These are phyloP conservation scores for Clitoria ternatea DNA, from an alignment of 306 rosid genomes.

Conservation along the genomic window DNA sequence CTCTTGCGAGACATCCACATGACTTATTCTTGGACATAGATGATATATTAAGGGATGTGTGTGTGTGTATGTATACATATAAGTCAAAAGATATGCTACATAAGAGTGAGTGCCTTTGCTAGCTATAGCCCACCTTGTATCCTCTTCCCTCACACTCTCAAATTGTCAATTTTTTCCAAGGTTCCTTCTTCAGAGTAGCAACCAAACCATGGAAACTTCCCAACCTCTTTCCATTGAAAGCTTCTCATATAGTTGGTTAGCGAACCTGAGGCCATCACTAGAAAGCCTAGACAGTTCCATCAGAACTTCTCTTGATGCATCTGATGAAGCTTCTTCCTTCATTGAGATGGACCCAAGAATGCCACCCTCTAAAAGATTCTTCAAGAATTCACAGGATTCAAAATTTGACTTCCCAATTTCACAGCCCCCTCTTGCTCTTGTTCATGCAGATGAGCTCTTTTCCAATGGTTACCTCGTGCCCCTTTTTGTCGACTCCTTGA, in stretches of 20 bases:
- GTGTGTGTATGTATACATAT: conserved; percentile 2
- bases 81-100: conserved; percentile 35
- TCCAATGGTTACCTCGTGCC: conserved; percentile 89
- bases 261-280: conserved; percentile 78
- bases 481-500: conserved; percentile 61
- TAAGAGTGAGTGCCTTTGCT: conserved; percentile 39
- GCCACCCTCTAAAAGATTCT: conserved; percentile 95
- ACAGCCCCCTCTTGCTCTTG: conserved; percentile 58
- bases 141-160: conserved; percentile 16
- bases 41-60: conserved; percentile 31
- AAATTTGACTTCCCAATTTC: conserved; percentile 80
- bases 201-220: conserved; percentile 73
- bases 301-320: conserved; percentile 65
- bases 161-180: conserved; percentile 3
- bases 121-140: conserved; percentile 36
- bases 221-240: conserved; percentile 93
- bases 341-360: conserved; percentile 97
- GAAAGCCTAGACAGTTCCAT: conserved; percentile 67
- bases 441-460: conserved; percentile 93
- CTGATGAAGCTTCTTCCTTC: conserved; percentile 88
- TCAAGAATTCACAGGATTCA: conserved; percentile 68
- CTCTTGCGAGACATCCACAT: conserved; percentile 67
- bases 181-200: conserved; percentile 16
- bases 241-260: conserved; percentile 96
- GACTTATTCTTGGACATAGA: conserved; percentile 60